Evolutionary conservation across 2,329 filamentous ascomycete genomes (phyloP).

Genomic region (Zasmidium cellare): DNA sequence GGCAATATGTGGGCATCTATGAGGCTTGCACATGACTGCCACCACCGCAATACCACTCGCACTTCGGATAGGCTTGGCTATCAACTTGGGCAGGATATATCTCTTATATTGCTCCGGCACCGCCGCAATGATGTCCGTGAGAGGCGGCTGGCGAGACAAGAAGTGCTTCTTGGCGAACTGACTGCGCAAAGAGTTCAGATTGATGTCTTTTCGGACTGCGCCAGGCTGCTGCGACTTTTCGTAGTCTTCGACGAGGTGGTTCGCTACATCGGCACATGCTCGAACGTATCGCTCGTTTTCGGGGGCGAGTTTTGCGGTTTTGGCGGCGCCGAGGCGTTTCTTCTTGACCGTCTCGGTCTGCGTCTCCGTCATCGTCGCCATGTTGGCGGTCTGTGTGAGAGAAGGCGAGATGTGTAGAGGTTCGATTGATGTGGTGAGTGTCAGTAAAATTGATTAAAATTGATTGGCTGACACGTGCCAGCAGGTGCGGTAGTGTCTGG

Average conservation of each 20-base stretch:
- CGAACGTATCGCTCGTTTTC: constrained; percentile 94
- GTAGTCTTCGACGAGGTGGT: constrained; percentile 89
- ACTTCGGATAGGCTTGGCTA: constrained; percentile 94
- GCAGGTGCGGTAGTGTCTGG: too few relatives aligned
- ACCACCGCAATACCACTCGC: constrained; percentile 97
- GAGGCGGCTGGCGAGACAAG: constrained; percentile 79
- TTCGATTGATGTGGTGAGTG: not conserved
- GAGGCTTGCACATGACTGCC: constrained; percentile 99
- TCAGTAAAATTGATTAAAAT: not conserved
- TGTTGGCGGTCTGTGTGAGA: constrained; percentile 36
- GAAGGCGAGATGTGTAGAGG: not conserved
- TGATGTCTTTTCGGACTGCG: constrained; percentile 79
- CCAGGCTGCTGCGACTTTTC: constrained; percentile 74
- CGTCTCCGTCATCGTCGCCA: constrained; percentile 66
- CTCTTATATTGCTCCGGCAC: constrained; percentile 99
- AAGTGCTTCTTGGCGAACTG: constrained; percentile 92
- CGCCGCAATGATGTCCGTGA: constrained; percentile 96
- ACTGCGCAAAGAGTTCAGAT: constrained; percentile 83
- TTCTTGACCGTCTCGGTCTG: constrained; percentile 61
- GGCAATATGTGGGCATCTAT: constrained; percentile 94
- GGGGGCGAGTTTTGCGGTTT: constrained; percentile 68
- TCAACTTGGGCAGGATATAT: constrained; percentile 92
- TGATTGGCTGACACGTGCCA: not conserved
- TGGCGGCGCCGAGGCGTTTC: constrained; percentile 43
- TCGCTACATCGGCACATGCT: constrained; percentile 94